Conservation (phyloP, 2,329 filamentous ascomycete genomes). For the Bipolaris zeicola region DNA sequence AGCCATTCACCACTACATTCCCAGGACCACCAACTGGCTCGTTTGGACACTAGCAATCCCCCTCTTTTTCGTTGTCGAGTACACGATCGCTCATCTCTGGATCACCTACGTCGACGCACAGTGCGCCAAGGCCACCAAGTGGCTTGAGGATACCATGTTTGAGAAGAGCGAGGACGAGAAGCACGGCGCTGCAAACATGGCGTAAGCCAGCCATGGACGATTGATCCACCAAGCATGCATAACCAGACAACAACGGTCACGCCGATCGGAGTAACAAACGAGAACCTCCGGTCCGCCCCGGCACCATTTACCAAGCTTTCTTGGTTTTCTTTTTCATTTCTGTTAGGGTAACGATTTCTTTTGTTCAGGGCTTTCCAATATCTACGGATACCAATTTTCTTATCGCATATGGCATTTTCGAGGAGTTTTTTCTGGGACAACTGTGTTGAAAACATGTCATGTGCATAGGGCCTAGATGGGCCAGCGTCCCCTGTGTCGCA, state of each 20-base stretch:
- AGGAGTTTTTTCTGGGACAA: conserved; percentile 7
- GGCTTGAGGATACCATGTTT: conserved; percentile 57
- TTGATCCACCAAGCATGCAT: not conserved
- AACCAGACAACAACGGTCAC: not conserved
- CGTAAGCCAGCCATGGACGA: conserved; percentile 13
- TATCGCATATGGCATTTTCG: conserved; percentile 2
- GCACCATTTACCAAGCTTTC: not conserved
- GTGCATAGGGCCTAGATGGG: conserved; percentile 3
- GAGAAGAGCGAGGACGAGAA: conserved; percentile 51
- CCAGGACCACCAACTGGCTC: conserved; percentile 46
- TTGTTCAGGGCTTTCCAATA: conserved; percentile 2
- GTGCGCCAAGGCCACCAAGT: conserved; percentile 56
- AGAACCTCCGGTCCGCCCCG: conserved; percentile 11
- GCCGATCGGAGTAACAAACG: conserved; percentile 7
- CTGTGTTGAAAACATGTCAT: conserved; percentile 1
- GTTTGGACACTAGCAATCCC: conserved; percentile 53
- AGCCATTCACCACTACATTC: conserved; percentile 51
- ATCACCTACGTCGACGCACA: conserved; percentile 59
- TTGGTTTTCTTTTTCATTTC: not conserved
- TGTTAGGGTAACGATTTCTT: conserved; percentile 9
- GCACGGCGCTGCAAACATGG: conserved; percentile 33
- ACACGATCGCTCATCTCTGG: conserved; percentile 57
- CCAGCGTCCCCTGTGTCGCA: conserved; percentile 3
- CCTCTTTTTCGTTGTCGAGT: conserved; percentile 55
- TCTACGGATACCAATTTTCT: conserved; percentile 12